A percentile compares a stretch with the other conserved stretches of the same genome.
These are phyloP conservation scores for Ophiocordyceps camponoti-saundersi DNA, from an alignment of 2,329 filamentous ascomycete species.

Conservation along the genomic window DNA sequence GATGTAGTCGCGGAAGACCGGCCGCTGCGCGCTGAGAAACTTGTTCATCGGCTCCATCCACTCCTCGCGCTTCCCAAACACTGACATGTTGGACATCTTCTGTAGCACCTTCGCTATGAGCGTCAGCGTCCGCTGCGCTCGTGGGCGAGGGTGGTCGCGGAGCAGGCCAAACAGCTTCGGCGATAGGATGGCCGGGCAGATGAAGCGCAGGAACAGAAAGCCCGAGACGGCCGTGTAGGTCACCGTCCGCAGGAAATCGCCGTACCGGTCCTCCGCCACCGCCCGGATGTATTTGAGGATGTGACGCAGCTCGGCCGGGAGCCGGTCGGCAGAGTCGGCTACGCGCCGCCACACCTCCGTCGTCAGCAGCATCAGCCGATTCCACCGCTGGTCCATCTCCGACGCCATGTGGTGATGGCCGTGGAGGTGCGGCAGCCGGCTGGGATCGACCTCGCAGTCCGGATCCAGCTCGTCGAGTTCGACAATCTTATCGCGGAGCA, in stretches of 20 bases:
- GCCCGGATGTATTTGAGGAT: constrained; percentile 84
- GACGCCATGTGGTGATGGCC: constrained; percentile 23
- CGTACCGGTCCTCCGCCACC: constrained; percentile 87
- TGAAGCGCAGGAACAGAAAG: constrained; percentile 86
- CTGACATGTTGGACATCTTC: constrained; percentile 77
- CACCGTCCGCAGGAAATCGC: constrained; percentile 77
- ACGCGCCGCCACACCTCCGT: constrained; percentile 79
- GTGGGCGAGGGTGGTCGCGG: constrained; percentile 63
- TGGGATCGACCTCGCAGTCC: constrained; percentile 90
- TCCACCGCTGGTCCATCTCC: constrained; percentile 74
- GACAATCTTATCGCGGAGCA: constrained; percentile 66
- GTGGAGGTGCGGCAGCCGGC: constrained; percentile 33
- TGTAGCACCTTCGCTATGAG: constrained; percentile 86
- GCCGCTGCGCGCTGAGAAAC: constrained; percentile 59
- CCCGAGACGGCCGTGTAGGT: constrained; percentile 90
- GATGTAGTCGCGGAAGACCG: constrained; percentile 73
- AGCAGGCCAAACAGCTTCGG: constrained; percentile 84
- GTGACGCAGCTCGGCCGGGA: constrained; percentile 66
- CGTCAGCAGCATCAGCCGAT: constrained; percentile 56
- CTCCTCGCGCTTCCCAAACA: constrained; percentile 85
- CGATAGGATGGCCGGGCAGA: constrained; percentile 90
- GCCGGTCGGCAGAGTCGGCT: constrained; percentile 51
- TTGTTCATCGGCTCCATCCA: constrained; percentile 99
- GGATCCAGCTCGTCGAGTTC: constrained; percentile 85
- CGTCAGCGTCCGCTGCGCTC: constrained; percentile 74